Base-by-base conservation (phyloP, 1,139 yeast species). In the Schizosaccharomyces versatilis region DNA sequence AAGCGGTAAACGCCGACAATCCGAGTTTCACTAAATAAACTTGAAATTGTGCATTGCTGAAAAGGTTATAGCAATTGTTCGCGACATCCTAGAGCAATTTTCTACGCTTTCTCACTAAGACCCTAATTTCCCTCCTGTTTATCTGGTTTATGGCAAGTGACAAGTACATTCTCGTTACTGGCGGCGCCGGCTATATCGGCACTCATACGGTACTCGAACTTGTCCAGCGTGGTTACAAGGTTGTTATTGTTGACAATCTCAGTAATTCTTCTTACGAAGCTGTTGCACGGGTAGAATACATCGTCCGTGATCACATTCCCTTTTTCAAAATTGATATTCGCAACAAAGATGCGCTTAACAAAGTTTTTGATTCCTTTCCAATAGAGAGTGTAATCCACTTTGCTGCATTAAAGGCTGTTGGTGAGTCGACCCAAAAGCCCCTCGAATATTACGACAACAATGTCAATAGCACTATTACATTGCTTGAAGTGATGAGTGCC, bases 131-230 rank as follows among this genome's bases (percentile, higher is more conserved):
- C 17, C 9, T 39, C 41, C 6, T 44, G 6, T 1, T 17, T 3
- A 8, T 2, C n/a, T 19, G 19, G 32, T n/a, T 24, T 17, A 41
- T 41, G 47, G 24, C 10, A 12, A 15, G 24, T 1, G 14, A 41
- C 2, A 15, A 17, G 6, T 44, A 17, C 9, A 44, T 54, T 44
- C 71, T 83, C 57, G 88, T 84, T 41, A 81, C 94, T 39, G 94
- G 94, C 52, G 94, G 94, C 56, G 85, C 93, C 40, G 94, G 94
- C 39, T 84, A 84, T 67, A 82, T 84, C 63, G 94, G 94, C 36
- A 80, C 90, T 15, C 94, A 83, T 65, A 80, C 90, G 1, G 81
- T 79, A 7, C 75, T 81, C 42, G 82, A 80, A 61, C 72, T 83
- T 56, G 66, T 81, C 57, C 73, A 77, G 60, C 73, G 77, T 55